phyloP scores from a whole-genome alignment of 768 basidiomycete species.

The Leccinum longicurvipes region DNA sequence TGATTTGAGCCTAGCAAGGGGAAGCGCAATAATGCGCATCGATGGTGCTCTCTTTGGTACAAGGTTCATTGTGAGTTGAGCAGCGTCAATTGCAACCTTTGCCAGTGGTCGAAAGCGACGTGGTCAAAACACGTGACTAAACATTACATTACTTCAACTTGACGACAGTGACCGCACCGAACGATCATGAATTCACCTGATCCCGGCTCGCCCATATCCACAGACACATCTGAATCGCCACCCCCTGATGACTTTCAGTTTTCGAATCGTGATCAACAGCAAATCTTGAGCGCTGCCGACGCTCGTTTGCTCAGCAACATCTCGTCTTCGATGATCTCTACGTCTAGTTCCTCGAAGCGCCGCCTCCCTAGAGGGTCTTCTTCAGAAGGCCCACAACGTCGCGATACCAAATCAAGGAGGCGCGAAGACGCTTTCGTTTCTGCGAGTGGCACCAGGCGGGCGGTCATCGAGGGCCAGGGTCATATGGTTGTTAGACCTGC shows the following conservation, averaged over 20 bases:
- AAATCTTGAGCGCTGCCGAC: constrained; percentile 18
- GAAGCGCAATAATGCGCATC: constrained; percentile 49
- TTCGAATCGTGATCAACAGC: constrained; percentile 29
- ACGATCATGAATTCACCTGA: constrained; percentile 35
- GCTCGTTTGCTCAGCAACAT: constrained; percentile 17
- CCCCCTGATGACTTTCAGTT: constrained; percentile 35
- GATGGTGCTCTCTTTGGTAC: constrained; percentile 20
- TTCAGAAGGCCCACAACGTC: constrained; percentile 39
- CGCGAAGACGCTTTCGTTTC: constrained; percentile 39
- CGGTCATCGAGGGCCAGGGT: constrained; percentile 23
- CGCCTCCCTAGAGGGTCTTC: constrained; percentile 49
- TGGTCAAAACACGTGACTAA: constrained; percentile 18
- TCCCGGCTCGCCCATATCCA: constrained; percentile 35
- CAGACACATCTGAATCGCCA: constrained; percentile 37
- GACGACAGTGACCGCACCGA: background rate
- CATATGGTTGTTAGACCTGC: constrained; percentile 4
- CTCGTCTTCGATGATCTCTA: constrained; percentile 19
- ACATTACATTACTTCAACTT: background rate
- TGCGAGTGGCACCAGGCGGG: constrained; percentile 21
- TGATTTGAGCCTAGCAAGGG: constrained; percentile 31
- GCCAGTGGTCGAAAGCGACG: too few species aligned
- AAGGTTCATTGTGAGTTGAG: constrained; percentile 11
- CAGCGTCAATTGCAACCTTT: background rate
- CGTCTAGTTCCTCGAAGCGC: constrained; percentile 43
- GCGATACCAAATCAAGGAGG: constrained; percentile 51